Evolutionary conservation across 805 yeast genomes (phyloP), one percentile per base, ranked within the genome.

Genomic region (Wickerhamomyces bisporus): DNA sequence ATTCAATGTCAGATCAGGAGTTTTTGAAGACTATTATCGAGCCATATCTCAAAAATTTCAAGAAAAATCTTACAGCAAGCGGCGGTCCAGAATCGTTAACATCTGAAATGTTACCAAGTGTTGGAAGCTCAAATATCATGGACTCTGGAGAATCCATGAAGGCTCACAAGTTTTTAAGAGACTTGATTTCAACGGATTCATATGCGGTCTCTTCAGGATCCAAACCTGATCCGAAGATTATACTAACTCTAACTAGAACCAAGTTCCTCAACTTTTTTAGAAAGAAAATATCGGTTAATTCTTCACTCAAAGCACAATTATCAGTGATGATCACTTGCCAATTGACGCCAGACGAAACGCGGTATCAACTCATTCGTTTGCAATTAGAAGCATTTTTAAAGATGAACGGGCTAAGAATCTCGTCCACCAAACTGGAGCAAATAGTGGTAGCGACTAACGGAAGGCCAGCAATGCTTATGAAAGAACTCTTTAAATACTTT

Each of bases 361-460:
- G 57, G 14, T 57, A 57, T 16, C 59, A 60, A 27, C 50, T 60
- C 38, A 53, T 68, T 32, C 57, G 56, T 16, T 48, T 69, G 19
- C 75, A 71, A 36, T 30, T 75, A 9, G 71, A 66, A 36, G 55
- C 63, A 5, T 71, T 73, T 38, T 51, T 76, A 31, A 66, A 64
- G 21, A 60, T 69, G 44, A 68, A 72, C 36, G 78, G 78, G 0
- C 50, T 76, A 17, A 63, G 70, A 3, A 71, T 76, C 7, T 59
- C 70, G 6, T 53, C 59, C 8, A 66, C 64, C 1, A 64, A 60
- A 20, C 43, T 76, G 18, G 48, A 51, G 6, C 60, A 56, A 11
- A 65, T 75, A 4, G 55, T 74, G 1, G 58, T 62, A 2, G 47
- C 47, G 6, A 48, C 73, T 6, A 54, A 65, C 0, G 68, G 71